Evolutionary conservation across 805 yeast species (phyloP).

Genomic region (Suhomyces sp.): DNA sequence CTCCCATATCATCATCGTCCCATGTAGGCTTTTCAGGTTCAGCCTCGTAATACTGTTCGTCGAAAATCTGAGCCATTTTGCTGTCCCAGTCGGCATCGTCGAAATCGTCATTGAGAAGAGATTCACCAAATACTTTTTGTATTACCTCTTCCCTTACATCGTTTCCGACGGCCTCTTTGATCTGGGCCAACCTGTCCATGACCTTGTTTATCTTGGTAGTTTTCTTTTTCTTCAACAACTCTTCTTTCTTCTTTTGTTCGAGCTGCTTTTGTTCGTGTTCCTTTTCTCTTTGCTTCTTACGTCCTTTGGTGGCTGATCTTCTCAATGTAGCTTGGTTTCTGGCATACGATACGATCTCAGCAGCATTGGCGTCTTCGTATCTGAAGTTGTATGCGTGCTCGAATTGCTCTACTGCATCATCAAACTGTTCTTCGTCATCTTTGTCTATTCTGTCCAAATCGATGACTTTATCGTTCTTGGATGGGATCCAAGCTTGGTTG

Average conservation of each 20-base stretch:
- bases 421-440: constrained; percentile 79
- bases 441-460: constrained; percentile 49
- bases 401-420: constrained; percentile 84
- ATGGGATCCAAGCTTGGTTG: constrained; percentile 88
- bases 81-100: constrained; percentile 89
- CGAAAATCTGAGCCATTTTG: constrained; percentile 78
- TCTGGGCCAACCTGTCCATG: constrained; percentile 62
- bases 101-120: constrained; percentile 81
- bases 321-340: constrained; percentile 91
- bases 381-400: constrained; percentile 94
- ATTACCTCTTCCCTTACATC: constrained; percentile 58
- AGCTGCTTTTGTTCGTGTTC: constrained; percentile 52
- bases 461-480: constrained; percentile 55
- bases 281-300: constrained; percentile 80
- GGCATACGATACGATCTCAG: constrained; percentile 91
- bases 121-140: constrained; percentile 66
- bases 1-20: constrained; percentile 45
- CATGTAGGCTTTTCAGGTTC: constrained; percentile 56
- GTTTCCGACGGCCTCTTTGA: constrained; percentile 67
- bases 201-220: constrained; percentile 73
- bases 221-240: constrained; percentile 66
- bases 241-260: constrained; percentile 54
- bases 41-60: constrained; percentile 73
- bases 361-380: constrained; percentile 86
- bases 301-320: constrained; percentile 66